Percentiles rank a stretch among this genome's conserved stretches.
These are phyloP conservation scores for Poronia punctata DNA, from an alignment of 495 filamentous ascomycete genomes.

Conservation along the genomic window DNA sequence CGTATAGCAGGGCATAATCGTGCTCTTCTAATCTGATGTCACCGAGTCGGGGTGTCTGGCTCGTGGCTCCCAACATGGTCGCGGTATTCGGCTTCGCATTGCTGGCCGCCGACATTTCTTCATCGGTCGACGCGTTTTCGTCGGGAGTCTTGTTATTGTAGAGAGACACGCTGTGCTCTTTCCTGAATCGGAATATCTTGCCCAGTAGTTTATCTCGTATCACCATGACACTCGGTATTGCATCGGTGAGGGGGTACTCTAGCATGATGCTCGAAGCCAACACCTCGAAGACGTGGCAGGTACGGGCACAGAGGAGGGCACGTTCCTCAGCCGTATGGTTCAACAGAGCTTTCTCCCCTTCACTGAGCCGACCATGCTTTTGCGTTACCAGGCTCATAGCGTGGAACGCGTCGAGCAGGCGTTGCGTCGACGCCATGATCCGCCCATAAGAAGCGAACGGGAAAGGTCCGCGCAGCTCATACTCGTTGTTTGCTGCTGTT, in stretches of 20 bases:
- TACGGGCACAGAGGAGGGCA: constrained; percentile 68
- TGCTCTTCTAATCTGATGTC: constrained; percentile 36
- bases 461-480: constrained; percentile 79
- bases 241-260: constrained; percentile 85
- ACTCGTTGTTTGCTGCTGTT: constrained; percentile 67
- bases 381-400: constrained; percentile 90
- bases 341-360: constrained; percentile 73
- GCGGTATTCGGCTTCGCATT: constrained; percentile 8
- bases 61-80: background rate
- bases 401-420: constrained; percentile 85
- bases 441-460: constrained; percentile 59
- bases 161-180: constrained; percentile 48
- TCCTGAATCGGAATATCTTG: constrained; percentile 79
- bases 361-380: constrained; percentile 67
- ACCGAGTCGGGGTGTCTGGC: constrained; percentile 6
- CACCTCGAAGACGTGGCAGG: constrained; percentile 90
- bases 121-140: background rate
- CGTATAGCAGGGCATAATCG: constrained; percentile 49
- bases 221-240: constrained; percentile 72
- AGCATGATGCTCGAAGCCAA: constrained; percentile 88
- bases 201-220: constrained; percentile 79
- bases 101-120: constrained; percentile 12
- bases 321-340: constrained; percentile 75
- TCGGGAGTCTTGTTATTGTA: constrained; percentile 19
- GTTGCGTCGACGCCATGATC: constrained; percentile 69